Percentiles rank a stretch among this genome's conserved stretches.
Evolutionary conservation across 495 filamentous ascomycete species (phyloP).

Genomic region (Talaromyces wortmannii): DNA sequence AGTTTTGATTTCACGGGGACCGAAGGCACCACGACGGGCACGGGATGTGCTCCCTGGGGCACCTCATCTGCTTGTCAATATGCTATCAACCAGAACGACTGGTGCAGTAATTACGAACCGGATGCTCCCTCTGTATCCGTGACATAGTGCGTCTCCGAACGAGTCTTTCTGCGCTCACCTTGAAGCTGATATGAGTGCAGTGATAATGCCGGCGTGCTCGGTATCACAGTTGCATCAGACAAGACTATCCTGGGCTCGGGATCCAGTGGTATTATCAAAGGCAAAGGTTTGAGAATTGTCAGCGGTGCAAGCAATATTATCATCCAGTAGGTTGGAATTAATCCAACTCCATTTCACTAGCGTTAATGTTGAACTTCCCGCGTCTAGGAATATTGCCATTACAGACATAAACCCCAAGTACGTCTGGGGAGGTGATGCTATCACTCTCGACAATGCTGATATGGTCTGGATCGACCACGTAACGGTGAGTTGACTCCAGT

Average conservation of each 20-base stretch:
- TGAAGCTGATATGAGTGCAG: neutral
- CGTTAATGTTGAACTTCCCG: neutral
- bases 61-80: constrained; percentile 36
- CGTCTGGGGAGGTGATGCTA: constrained; percentile 44
- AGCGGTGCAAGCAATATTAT: constrained; percentile 38
- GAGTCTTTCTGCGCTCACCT: neutral
- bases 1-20: constrained; percentile 34
- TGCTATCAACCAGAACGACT: constrained; percentile 46
- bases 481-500: constrained; percentile 11
- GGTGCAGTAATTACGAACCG: constrained; percentile 37
- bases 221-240: constrained; percentile 38
- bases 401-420: constrained; percentile 42
- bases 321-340: constrained; percentile 26
- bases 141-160: constrained; percentile 14
- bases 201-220: constrained; percentile 34
- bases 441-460: constrained; percentile 34
- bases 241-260: constrained; percentile 38
- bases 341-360: neutral
- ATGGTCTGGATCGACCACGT: constrained; percentile 45
- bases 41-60: constrained; percentile 41
- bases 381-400: constrained; percentile 33
- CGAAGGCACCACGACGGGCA: constrained; percentile 32
- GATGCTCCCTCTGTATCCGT: constrained; percentile 26
- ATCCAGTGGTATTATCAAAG: constrained; percentile 29
- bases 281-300: constrained; percentile 37